phyloP scores from a whole-genome alignment of 1,139 yeast genomes.

The Pneumocystis jirovecii region DNA sequence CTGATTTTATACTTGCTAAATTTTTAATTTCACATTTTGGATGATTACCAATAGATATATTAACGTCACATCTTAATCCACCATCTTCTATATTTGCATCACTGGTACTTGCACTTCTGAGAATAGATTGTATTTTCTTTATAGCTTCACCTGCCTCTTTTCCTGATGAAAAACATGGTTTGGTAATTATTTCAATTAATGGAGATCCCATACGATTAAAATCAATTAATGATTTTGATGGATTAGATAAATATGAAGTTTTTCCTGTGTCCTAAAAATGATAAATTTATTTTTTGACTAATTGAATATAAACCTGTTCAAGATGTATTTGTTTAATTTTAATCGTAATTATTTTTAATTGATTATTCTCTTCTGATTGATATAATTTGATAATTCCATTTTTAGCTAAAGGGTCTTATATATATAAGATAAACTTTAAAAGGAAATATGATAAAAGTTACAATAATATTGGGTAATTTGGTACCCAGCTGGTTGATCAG shows the following conservation, averaged over 20 bases:
- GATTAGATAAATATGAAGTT: conserved; percentile 38
- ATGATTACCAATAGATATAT: conserved; percentile 57
- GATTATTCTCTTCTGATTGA: background rate
- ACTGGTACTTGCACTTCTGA: conserved; percentile 56
- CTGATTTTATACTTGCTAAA: conserved; percentile 69
- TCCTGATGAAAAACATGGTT: conserved; percentile 63
- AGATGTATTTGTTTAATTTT: conserved; percentile 62
- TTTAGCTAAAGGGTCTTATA: conserved; percentile 49
- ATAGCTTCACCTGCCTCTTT: conserved; percentile 65
- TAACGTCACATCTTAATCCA: conserved; percentile 89
- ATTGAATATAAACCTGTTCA: conserved; percentile 37
- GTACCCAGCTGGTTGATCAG: conserved; percentile 92
- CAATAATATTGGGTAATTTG: conserved; percentile 78
- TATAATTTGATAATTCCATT: conserved; percentile 32
- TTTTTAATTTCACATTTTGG: conserved; percentile 80
- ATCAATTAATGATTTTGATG: conserved; percentile 36
- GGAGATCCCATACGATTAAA: conserved; percentile 77
- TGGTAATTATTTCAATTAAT: conserved; percentile 77
- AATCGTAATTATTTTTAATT: conserved; percentile 14
- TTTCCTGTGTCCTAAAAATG: conserved; percentile 59
- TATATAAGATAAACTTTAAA: background rate
- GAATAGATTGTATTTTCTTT: conserved; percentile 59
- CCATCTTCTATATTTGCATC: conserved; percentile 89
- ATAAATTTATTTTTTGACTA: background rate
- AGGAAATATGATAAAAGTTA: conserved; percentile 3